Evolutionary conservation across 352 stramenopile genomes (phyloP).

Genomic region (Globisporangium megalacanthum): DNA sequence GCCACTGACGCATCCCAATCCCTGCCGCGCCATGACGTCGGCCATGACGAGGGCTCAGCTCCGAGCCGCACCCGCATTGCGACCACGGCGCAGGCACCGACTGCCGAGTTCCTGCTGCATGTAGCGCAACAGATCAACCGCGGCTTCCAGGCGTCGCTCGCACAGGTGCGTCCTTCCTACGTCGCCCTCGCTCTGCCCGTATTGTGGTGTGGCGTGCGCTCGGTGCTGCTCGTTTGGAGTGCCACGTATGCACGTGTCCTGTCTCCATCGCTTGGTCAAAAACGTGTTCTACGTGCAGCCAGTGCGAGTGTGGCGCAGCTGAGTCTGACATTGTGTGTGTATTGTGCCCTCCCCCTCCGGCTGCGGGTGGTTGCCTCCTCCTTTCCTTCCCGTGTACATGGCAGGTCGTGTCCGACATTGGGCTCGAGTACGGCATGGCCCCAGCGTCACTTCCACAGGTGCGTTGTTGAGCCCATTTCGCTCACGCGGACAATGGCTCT

Average conservation of each 20-base stretch:
- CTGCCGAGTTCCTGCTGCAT: conserved; percentile 19
- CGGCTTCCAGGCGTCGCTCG: conserved; percentile 20
- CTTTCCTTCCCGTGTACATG: neutral
- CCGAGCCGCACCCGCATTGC: neutral
- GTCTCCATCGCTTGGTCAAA: conserved; percentile 7
- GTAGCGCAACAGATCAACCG: conserved; percentile 17
- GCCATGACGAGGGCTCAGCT: neutral
- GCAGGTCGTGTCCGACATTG: conserved; percentile 19
- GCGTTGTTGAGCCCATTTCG: neutral
- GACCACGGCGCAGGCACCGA: neutral
- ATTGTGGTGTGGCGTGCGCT: neutral
- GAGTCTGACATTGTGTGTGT: too few species aligned
- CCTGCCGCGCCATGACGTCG: neutral
- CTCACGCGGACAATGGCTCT: neutral
- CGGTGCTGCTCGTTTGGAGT: neutral
- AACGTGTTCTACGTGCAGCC: neutral
- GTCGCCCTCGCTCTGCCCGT: neutral
- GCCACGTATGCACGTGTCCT: conserved; percentile 3
- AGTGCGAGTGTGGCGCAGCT: neutral
- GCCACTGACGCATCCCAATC: neutral
- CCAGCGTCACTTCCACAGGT: conserved; percentile 12
- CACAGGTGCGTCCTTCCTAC: conserved; percentile 11
- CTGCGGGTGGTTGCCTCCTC: neutral
- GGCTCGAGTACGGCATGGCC: conserved; percentile 16
- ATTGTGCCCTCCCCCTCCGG: too few species aligned